These are phyloP conservation scores for Zoysia matrella DNA, from an alignment of 202 grass and related monocot species.

Conservation along the genomic window DNA sequence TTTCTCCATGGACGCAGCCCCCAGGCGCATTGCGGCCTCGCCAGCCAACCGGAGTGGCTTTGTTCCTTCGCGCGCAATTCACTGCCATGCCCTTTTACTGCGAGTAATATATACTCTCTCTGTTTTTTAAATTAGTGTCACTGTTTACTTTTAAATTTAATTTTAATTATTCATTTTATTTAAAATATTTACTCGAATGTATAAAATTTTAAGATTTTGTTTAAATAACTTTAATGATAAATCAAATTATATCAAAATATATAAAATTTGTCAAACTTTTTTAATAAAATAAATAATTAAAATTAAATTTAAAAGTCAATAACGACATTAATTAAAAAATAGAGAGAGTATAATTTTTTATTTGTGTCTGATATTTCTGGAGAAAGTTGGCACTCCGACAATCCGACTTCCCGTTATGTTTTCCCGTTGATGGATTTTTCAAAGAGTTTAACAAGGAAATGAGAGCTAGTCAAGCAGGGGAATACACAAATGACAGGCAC, in stretches of 20 bases:
- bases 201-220: no score
- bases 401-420: not conserved
- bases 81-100: not conserved
- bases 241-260: no score
- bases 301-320: no score
- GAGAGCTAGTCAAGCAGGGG: not conserved
- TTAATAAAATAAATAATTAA: no score
- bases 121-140: no score
- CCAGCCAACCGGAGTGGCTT: constrained; percentile 11
- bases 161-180: no score
- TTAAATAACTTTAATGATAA: no score
- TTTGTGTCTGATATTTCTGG: not conserved
- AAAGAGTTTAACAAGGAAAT: not conserved
- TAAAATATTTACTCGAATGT: no score
- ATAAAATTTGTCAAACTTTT: no score
- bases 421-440: not conserved
- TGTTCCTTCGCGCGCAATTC: constrained; percentile 19
- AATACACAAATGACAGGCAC: not conserved
- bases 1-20: constrained; percentile 7
- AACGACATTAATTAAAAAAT: no score
- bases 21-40: not conserved
- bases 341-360: no score
- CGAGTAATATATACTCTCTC: not conserved
- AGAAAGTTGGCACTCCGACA: not conserved
- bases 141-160: no score